Percentiles rank a stretch among this genome's conserved stretches.
These are phyloP conservation scores for Coemansia sp. DNA, from an alignment of 371 early-diverging fungal genomes.

Conservation along the genomic window DNA sequence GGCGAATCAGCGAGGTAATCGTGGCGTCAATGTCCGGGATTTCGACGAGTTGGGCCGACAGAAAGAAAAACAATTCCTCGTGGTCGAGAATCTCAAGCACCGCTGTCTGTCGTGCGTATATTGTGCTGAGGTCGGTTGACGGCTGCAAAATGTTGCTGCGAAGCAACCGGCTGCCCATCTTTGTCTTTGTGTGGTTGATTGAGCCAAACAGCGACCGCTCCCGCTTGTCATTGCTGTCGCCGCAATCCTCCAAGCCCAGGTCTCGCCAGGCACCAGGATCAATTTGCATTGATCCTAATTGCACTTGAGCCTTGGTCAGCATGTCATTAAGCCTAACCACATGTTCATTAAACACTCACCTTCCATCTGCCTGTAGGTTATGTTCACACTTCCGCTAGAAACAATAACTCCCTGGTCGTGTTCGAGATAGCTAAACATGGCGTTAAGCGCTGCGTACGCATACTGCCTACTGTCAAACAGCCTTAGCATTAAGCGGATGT, in stretches of 20 bases:
- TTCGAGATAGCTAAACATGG: conserved; percentile 31
- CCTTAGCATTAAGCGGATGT: neutral
- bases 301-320: neutral
- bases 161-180: conserved; percentile 42
- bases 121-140: conserved; percentile 37
- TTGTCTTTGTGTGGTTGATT: conserved; percentile 42
- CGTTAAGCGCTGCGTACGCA: conserved; percentile 42
- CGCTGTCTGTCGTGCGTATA: conserved; percentile 40
- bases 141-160: conserved; percentile 46
- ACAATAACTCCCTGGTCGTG: conserved; percentile 1
- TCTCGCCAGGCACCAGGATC: conserved; percentile 47
- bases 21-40: conserved; percentile 49
- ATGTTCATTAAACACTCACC: conserved; percentile 2
- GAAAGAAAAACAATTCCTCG: conserved; percentile 42
- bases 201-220: conserved; percentile 25
- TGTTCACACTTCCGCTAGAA: conserved; percentile 17
- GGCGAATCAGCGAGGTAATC: conserved; percentile 54
- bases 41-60: conserved; percentile 26
- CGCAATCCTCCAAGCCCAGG: conserved; percentile 17
- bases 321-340: neutral
- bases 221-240: neutral
- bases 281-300: conserved; percentile 40
- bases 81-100: conserved; percentile 33
- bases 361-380: conserved; percentile 40
- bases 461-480: conserved; percentile 19